A percentile compares a stretch with the other conserved stretches of the same genome.
Conservation (phyloP, 1,139 yeast genomes). For the Kluyveromyces marxianus region DNA sequence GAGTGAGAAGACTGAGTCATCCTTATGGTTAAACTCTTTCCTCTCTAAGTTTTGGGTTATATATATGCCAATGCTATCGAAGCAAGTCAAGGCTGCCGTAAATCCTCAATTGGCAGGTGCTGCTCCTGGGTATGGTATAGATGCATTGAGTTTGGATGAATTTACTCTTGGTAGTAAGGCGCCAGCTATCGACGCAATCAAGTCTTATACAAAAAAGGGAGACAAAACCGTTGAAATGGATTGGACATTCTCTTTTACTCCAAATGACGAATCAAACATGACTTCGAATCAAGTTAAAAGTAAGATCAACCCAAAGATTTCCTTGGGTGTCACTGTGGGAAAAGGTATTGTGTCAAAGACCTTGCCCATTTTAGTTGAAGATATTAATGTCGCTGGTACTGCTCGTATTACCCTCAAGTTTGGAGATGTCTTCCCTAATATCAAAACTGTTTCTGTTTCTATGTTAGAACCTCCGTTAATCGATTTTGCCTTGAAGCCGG, state of each 20-base stretch:
- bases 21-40: slow-evolving; percentile 74
- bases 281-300: slow-evolving; percentile 63
- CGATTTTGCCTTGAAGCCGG: slow-evolving; percentile 76
- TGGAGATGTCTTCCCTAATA: slow-evolving; percentile 63
- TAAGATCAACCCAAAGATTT: slow-evolving; percentile 71
- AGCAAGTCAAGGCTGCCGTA: slow-evolving; percentile 60
- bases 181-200: slow-evolving; percentile 63
- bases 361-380: slow-evolving; percentile 69
- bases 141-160: slow-evolving; percentile 60
- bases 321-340: slow-evolving; percentile 71
- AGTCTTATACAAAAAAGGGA: slow-evolving; percentile 62
- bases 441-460: slow-evolving; percentile 60
- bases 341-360: slow-evolving; percentile 68
- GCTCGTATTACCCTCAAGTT: slow-evolving; percentile 60
- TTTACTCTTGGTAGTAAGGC: slow-evolving; percentile 76
- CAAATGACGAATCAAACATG: slow-evolving; percentile 77
- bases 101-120: slow-evolving; percentile 59
- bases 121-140: slow-evolving; percentile 79
- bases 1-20: slow-evolving; percentile 58
- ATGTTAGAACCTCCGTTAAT: slow-evolving; percentile 71
- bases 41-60: slow-evolving; percentile 78
- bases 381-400: slow-evolving; percentile 67
- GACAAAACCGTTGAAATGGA: slow-evolving; percentile 69
- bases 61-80: slow-evolving; percentile 80
- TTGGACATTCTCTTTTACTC: slow-evolving; percentile 74